Base-by-base conservation (phyloP, 768 basidiomycete genomes). In the Hericium erinaceus region DNA sequence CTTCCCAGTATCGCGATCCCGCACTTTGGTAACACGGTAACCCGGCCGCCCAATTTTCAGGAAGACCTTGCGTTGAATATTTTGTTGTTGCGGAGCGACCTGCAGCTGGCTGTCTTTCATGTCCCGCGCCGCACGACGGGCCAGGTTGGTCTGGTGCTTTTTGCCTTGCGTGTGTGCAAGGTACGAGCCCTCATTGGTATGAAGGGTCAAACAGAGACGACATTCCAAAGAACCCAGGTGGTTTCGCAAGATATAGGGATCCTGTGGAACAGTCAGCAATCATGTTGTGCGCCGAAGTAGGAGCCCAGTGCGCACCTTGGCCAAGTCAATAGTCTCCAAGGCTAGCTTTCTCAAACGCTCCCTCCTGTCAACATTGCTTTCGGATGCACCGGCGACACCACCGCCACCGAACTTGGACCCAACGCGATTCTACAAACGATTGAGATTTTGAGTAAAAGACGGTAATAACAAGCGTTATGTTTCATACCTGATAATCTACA, bases 171-270 rank as follows among this genome's bases (percentile, higher is more conserved):
- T 99, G 66, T 99, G 97, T 0, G 97, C 97, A 51, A 99, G 87
- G 70, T 98, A 98, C 13, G 95, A 97, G 18, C 97, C 97, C 73
- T 99, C 97, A 66, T 98, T 98, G n/a, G 95, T 98, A 74, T 99
- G 97, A 11, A 99, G 81, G 0, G 97, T 99, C 50, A 99, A 75
- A 71, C 97, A 98, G 28, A 99, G 81, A 66, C 95, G 91, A 76
- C 97, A 99, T 82, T 98, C 95, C 44, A 98, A 83, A 9, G 95
- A 98, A 44, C 97, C 97, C 58, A 99, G 81, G 72, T 99, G 97
- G 70, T 98, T 99, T 72, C 95, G 92, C 39, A 99, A 83, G 69
- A 99, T 98, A 71, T 98, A 98, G 8, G 95, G 95, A 74, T 98
- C 95, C 92, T 91, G 64, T 39, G 56, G 57, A 2, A 15, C 4